phyloP scores from a whole-genome alignment of 106 monocot species.

The Xerophyta viscosa region DNA sequence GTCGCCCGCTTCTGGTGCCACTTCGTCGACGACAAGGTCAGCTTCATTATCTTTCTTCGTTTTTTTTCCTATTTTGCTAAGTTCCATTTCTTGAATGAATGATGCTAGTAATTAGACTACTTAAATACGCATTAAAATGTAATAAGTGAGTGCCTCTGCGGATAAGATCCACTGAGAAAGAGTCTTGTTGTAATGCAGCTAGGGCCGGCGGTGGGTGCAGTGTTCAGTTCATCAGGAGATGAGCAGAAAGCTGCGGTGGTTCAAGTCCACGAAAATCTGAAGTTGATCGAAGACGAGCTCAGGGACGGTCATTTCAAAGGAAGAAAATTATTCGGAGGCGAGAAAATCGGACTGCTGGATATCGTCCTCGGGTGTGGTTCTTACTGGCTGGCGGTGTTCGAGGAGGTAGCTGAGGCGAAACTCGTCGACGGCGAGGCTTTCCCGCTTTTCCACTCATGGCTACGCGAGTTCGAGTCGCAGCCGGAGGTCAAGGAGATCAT shows the following conservation, averaged over 20 bases:
- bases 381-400: constrained; percentile 62
- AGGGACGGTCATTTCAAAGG: constrained; percentile 60
- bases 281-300: constrained; percentile 55
- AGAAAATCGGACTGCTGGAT: constrained; percentile 58
- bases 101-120: no score
- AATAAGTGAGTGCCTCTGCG: no score
- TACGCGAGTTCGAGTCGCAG: constrained; percentile 42
- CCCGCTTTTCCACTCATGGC: constrained; percentile 58
- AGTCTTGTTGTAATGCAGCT: constrained; percentile 36
- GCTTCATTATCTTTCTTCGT: no score
- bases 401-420: constrained; percentile 44
- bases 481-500: constrained; percentile 61
- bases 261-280: constrained; percentile 45
- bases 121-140: no score
- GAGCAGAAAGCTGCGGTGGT: constrained; percentile 37
- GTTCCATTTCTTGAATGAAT: no score
- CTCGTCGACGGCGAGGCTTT: constrained; percentile 49
- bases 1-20: constrained; percentile 56
- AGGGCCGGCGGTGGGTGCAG: constrained; percentile 33
- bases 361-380: constrained; percentile 73
- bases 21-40: constrained; percentile 53
- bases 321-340: constrained; percentile 70
- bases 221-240: constrained; percentile 53
- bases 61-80: no score
- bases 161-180: no score